Evolutionary conservation across 2,329 filamentous ascomycete species (phyloP).

Genomic region (Aureobasidium sp.): DNA sequence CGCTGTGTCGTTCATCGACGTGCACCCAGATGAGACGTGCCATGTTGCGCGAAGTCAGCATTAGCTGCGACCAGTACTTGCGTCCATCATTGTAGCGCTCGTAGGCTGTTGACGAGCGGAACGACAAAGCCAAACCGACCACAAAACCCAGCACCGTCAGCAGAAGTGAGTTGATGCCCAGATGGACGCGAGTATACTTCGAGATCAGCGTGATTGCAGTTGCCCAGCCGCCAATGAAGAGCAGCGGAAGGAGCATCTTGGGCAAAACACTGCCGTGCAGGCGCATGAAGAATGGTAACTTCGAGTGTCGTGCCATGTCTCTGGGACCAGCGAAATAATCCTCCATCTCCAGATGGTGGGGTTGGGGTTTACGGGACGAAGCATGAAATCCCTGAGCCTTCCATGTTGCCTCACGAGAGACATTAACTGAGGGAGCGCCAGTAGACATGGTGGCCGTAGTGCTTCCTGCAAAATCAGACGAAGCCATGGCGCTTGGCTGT

Average conservation of each 20-base stretch:
- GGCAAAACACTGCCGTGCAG: constrained; percentile 68
- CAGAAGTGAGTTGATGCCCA: constrained; percentile 57
- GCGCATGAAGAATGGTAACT: constrained; percentile 66
- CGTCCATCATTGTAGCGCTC: constrained; percentile 53
- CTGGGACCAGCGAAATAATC: constrained; percentile 45
- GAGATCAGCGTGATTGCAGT: constrained; percentile 54
- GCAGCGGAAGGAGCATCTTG: constrained; percentile 61
- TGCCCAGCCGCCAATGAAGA: constrained; percentile 55
- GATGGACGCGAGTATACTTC: constrained; percentile 32
- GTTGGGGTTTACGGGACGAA: constrained; percentile 13
- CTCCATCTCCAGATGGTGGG: constrained; percentile 21
- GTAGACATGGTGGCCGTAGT: constrained; percentile 12
- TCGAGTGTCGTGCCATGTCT: constrained; percentile 63
- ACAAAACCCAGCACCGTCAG: constrained; percentile 75
- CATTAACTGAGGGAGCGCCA: not conserved
- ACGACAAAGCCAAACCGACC: constrained; percentile 67
- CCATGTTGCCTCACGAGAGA: constrained; percentile 12
- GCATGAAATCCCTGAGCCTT: constrained; percentile 1
- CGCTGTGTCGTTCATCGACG: constrained; percentile 49
- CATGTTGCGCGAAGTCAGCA: constrained; percentile 47
- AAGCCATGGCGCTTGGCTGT: not conserved
- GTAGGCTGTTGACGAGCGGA: constrained; percentile 68
- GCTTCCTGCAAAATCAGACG: constrained; percentile 3
- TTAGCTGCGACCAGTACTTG: constrained; percentile 55
- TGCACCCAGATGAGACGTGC: constrained; percentile 78